Percentiles rank a stretch among this genome's conserved stretches.
phyloP scores from a whole-genome alignment of 139 green algal species.

The Haematococcus sp. region DNA sequence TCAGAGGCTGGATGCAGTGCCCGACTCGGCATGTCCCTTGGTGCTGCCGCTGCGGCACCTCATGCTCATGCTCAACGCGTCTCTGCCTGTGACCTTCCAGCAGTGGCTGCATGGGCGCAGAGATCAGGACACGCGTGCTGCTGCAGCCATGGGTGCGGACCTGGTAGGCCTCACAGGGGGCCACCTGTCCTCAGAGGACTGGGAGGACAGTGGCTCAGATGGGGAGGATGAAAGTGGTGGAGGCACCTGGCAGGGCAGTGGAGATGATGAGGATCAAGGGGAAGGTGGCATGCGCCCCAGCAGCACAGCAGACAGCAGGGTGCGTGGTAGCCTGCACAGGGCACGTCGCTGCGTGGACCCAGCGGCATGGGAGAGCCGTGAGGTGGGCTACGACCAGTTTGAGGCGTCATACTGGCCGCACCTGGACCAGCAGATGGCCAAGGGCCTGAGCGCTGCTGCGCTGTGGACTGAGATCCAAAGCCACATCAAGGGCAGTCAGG shows the following conservation, averaged over 20 bases:
- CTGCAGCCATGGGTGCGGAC: too few relatives aligned
- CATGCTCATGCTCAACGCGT: slow-evolving; percentile 32
- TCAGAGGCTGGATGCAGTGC: neutral
- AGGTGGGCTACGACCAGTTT: slow-evolving; percentile 33
- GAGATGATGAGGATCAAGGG: neutral
- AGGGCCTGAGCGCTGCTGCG: slow-evolving; percentile 15
- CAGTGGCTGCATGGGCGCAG: too few relatives aligned
- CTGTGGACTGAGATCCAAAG: slow-evolving; percentile 47
- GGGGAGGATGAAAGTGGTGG: too few relatives aligned
- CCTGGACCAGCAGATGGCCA: neutral
- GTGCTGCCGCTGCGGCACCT: slow-evolving; percentile 29
- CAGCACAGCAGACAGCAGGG: too few relatives aligned
- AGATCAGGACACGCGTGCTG: too few relatives aligned
- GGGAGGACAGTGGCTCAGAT: too few relatives aligned
- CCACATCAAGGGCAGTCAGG: slow-evolving; percentile 43
- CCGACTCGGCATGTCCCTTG: slow-evolving; percentile 28
- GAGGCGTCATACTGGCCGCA: slow-evolving; percentile 22
- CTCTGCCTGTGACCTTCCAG: slow-evolving; percentile 19
- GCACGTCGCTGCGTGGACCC: neutral
- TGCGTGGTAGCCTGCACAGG: too few relatives aligned
- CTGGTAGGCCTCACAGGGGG: too few relatives aligned
- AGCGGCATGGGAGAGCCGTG: neutral
- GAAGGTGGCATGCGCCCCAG: too few relatives aligned
- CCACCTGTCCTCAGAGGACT: too few relatives aligned
- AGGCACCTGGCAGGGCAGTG: too few relatives aligned